Percentiles rank a stretch among this genome's conserved stretches.
phyloP scores from a whole-genome alignment of 2,329 filamentous ascomycete species.

The Colletotrichum tamarilloi region DNA sequence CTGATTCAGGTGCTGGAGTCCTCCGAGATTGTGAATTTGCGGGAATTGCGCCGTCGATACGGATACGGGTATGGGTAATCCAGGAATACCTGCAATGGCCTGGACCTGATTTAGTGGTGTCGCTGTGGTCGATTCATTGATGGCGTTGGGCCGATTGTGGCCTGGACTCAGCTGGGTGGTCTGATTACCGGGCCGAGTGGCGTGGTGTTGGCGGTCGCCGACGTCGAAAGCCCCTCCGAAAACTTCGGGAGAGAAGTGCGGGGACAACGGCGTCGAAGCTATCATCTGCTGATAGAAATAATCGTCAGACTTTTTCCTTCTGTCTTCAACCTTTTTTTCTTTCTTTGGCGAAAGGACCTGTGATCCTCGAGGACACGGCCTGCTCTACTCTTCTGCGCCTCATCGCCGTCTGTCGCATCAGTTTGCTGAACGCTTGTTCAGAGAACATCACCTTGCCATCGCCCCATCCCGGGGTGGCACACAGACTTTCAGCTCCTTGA shows the following conservation, averaged over 20 bases:
- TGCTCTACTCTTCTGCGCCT: neutral
- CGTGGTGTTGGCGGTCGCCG: constrained; percentile 30
- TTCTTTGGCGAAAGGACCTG: neutral
- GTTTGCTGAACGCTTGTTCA: neutral
- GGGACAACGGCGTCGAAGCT: constrained; percentile 29
- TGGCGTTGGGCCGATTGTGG: constrained; percentile 15
- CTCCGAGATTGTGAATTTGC: neutral
- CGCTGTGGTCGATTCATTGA: constrained; percentile 5
- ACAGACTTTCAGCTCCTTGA: neutral
- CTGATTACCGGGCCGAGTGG: constrained; percentile 32
- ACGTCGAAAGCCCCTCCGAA: constrained; percentile 29
- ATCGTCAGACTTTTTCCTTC: constrained; percentile 25
- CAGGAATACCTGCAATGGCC: constrained; percentile 8
- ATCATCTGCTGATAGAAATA: constrained; percentile 35
- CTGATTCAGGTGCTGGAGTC: neutral
- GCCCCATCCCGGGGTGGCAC: constrained; percentile 9
- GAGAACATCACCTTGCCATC: constrained; percentile 9
- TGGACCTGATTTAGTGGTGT: neutral
- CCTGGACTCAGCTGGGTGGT: constrained; percentile 20
- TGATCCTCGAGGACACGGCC: neutral
- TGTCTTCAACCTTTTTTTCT: neutral
- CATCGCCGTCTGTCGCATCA: constrained; percentile 13
- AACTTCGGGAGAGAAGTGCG: constrained; percentile 25
- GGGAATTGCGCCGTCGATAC: constrained; percentile 9
- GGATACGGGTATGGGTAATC: neutral